Evolutionary conservation across 345 rosid species (phyloP).

Genomic region (Euphorbia tirucalli): DNA sequence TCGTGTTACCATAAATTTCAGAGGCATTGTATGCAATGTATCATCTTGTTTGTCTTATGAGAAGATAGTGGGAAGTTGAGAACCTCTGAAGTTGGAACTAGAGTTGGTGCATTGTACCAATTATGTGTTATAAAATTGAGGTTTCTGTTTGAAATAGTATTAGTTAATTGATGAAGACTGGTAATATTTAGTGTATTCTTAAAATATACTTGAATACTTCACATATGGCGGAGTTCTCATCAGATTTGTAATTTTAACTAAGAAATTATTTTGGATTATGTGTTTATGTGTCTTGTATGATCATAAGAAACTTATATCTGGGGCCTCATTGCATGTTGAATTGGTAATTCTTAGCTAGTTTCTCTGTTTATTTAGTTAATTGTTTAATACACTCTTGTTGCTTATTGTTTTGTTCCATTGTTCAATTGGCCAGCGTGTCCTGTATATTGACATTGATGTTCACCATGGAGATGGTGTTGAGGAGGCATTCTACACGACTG

Average conservation of each 20-base stretch:
- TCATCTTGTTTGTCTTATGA: background rate
- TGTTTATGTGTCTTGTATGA: background rate
- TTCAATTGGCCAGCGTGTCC: constrained; percentile 63
- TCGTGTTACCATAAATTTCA: background rate
- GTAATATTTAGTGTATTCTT: background rate
- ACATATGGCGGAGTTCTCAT: background rate
- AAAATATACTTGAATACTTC: background rate
- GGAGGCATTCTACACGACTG: constrained; percentile 98
- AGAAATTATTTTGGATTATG: too few species aligned
- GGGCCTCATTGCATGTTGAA: too few species aligned
- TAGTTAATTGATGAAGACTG: background rate
- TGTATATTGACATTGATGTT: constrained; percentile 92
- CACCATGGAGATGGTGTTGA: constrained; percentile 99
- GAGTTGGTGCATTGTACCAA: background rate
- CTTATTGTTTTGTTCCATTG: constrained; percentile 13
- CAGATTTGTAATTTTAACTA: background rate
- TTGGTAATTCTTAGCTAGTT: too few species aligned
- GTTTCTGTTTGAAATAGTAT: background rate
- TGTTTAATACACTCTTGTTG: background rate
- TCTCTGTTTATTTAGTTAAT: background rate
- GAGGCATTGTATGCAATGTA: background rate
- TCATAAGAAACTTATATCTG: constrained; percentile 2
- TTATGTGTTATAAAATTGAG: background rate
- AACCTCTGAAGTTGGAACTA: background rate
- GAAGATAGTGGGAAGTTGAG: background rate